These are phyloP conservation scores for Fraxinus sp. DNA, from an alignment of 305 asterid genomes.

Conservation along the genomic window DNA sequence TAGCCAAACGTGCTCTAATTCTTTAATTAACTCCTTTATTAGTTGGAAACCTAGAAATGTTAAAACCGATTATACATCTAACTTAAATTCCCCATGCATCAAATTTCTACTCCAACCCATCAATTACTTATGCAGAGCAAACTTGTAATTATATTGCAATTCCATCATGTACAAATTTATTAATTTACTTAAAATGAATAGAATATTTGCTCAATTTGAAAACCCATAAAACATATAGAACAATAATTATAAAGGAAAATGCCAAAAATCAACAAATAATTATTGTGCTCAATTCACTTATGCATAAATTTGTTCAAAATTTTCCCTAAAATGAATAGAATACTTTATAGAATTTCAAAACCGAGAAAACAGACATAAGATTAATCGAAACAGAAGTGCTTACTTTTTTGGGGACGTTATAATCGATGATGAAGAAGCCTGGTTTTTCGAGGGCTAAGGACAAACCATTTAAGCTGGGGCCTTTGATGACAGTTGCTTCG, in stretches of 20 bases:
- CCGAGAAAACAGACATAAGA: neutral
- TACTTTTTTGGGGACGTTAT: constrained; percentile 77
- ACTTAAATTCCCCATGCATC: neutral
- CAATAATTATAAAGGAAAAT: neutral
- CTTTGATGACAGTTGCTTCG: constrained; percentile 75
- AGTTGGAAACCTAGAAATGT: neutral
- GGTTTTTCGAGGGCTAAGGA: constrained; percentile 75
- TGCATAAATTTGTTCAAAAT: neutral
- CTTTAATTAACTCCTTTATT: neutral
- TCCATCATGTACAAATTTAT: neutral
- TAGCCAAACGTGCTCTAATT: neutral
- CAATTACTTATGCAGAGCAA: neutral
- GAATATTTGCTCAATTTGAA: neutral
- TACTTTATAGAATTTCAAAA: neutral
- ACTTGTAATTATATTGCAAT: neutral
- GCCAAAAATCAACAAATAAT: neutral
- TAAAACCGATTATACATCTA: neutral
- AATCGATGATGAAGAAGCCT: constrained; percentile 73
- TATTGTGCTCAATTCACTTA: neutral
- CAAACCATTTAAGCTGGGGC: constrained; percentile 76
- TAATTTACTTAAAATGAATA: neutral
- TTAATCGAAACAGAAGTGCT: neutral
- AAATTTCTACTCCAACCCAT: neutral
- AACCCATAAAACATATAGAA: neutral
- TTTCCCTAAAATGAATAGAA: neutral